phyloP scores from a whole-genome alignment of 2,329 filamentous ascomycete genomes.

The Canariomyces notabilis region DNA sequence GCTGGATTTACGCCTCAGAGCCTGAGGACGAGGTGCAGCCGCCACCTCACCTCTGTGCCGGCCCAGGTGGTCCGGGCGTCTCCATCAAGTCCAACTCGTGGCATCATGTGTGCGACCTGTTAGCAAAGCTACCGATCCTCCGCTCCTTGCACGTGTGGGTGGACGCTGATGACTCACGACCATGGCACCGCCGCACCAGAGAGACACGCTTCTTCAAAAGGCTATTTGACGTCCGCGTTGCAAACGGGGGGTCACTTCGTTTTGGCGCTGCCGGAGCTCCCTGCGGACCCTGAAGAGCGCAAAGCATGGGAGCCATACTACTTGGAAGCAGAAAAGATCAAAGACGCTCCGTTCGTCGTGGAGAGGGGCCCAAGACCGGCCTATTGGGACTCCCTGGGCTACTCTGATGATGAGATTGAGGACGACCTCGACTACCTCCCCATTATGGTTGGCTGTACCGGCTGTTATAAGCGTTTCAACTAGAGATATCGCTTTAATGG shows the following conservation, averaged over 20 bases:
- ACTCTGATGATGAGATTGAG: no score
- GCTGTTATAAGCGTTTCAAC: no score
- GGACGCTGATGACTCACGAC: constrained; percentile 28
- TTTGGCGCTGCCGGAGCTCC: constrained; percentile 25
- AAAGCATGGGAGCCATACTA: constrained; percentile 18
- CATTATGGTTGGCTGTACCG: no score
- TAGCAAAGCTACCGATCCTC: constrained; percentile 20
- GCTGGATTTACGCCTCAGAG: constrained; percentile 28
- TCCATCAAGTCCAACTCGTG: constrained; percentile 25
- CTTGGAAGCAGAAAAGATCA: constrained; percentile 15
- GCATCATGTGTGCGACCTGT: constrained; percentile 24
- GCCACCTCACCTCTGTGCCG: constrained; percentile 14
- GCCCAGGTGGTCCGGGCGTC: constrained; percentile 11
- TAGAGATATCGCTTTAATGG: no score
- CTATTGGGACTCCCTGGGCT: constrained; percentile 19
- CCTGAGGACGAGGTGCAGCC: constrained; percentile 9
- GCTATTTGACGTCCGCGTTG: constrained; percentile 20
- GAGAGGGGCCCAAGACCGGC: constrained; percentile 24
- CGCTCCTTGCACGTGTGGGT: constrained; percentile 27
- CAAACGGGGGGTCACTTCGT: constrained; percentile 16
- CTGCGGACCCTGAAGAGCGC: constrained; percentile 2
- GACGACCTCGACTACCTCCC: no score
- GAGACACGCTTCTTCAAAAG: constrained; percentile 27
- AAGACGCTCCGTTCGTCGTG: constrained; percentile 19
- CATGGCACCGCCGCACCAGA: constrained; percentile 28